These are phyloP conservation scores for Tetrapyrgos nigripes DNA, from an alignment of 1,284 basidiomycete genomes.

Conservation along the genomic window DNA sequence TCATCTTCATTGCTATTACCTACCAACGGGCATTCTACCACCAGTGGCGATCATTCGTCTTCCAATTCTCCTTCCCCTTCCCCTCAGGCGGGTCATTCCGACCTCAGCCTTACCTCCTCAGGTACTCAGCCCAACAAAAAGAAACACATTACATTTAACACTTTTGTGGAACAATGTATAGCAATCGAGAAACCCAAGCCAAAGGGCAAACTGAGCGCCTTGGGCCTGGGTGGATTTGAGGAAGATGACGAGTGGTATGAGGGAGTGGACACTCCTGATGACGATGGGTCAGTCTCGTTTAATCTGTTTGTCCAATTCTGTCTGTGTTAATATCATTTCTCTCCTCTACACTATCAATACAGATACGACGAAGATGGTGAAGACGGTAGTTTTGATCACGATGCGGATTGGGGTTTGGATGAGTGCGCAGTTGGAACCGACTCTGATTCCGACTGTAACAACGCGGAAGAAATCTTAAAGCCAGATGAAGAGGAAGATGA, in stretches of 20 bases:
- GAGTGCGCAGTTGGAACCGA: constrained; percentile 26
- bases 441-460: constrained; percentile 12
- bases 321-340: too few relatives aligned
- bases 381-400: constrained; percentile 43
- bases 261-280: constrained; percentile 35
- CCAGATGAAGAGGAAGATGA: constrained; percentile 52
- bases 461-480: constrained; percentile 38
- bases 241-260: constrained; percentile 13
- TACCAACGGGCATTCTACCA: constrained; percentile 8
- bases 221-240: constrained; percentile 22
- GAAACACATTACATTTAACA: constrained; percentile 96
- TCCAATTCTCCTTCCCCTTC: constrained; percentile 17
- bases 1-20: constrained; percentile 14
- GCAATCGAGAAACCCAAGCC: constrained; percentile 81
- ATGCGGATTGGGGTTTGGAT: constrained; percentile 23
- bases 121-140: constrained; percentile 47
- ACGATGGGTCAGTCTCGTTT: constrained; percentile 63
- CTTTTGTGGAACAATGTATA: constrained; percentile 97
- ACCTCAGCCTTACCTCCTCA: constrained; percentile 11
- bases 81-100: neutral
- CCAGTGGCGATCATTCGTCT: constrained; percentile 15
- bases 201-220: neutral
- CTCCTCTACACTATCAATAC: neutral
- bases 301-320: neutral
- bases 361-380: constrained; percentile 75